These are phyloP conservation scores for Kurtzmaniella cleridarum DNA, from an alignment of 805 yeast species.

Conservation along the genomic window DNA sequence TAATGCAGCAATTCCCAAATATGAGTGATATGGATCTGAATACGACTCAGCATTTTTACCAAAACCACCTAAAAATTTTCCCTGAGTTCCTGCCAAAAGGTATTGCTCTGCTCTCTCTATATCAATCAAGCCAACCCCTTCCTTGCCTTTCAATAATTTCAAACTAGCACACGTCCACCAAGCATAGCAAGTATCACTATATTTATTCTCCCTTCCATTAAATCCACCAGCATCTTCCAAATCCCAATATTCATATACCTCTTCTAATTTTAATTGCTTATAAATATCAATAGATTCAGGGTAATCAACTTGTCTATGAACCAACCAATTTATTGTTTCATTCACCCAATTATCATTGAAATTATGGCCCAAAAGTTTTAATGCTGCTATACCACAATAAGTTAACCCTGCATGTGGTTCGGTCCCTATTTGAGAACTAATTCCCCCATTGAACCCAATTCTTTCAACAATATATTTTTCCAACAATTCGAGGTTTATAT, in stretches of 20 bases:
- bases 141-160: constrained; percentile 28
- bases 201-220: constrained; percentile 83
- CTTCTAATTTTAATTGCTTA: constrained; percentile 23
- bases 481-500: constrained; percentile 40
- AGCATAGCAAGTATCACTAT: constrained; percentile 80
- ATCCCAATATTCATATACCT: constrained; percentile 35
- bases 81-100: constrained; percentile 54
- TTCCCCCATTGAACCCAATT: constrained; percentile 59
- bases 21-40: constrained; percentile 71
- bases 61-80: constrained; percentile 69
- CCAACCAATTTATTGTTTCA: constrained; percentile 52
- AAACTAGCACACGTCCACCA: constrained; percentile 76
- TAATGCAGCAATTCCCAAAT: constrained; percentile 53
- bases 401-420: constrained; percentile 89
- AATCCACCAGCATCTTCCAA: constrained; percentile 65
- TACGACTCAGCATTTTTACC: constrained; percentile 56
- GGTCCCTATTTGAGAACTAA: constrained; percentile 43
- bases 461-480: constrained; percentile 25
- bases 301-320: constrained; percentile 55
- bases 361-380: constrained; percentile 35
- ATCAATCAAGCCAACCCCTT: constrained; percentile 29
- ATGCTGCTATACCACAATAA: constrained; percentile 71
- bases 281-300: constrained; percentile 11
- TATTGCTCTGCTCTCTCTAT: constrained; percentile 31
- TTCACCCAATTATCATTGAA: constrained; percentile 13